Base-by-base conservation (phyloP, 441 rosid species). In the Syzygium syzygioides region DNA sequence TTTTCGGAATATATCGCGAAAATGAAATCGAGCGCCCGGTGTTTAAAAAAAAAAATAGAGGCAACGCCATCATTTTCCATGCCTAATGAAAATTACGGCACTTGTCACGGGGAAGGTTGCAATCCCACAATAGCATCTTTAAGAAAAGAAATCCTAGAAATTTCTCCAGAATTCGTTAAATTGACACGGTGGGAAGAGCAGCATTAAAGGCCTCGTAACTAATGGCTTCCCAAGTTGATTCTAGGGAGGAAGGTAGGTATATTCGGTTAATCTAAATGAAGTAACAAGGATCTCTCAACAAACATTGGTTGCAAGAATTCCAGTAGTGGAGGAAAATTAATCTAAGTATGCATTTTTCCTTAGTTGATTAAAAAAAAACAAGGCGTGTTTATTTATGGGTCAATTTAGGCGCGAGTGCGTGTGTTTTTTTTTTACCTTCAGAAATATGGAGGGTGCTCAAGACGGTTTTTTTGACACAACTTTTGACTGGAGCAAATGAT, bases 141-240 rank as follows among this genome's bases (percentile, higher is more conserved):
- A 45, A 45, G 11, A 57, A 25, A 57, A 10, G 2, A 57, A 57
- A 57, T 25, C n/a, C 26, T 11, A 10, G 10, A 57, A 12, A 6
- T 23, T 41, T 12, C 0, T 76, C 0, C 9, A 41, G 2, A 12
- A 23, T 41, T 41, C 37, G 13, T 76, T 5, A 26, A 23, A 41
- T 76, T 13, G 5, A 41, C 2, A 23, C 12, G 9, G 15, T 12
- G 3, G 0, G 0, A 12, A 76, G 26, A 2, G 5, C 18, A 4
- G 5, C 10, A 0, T 23, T 5, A 11, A 37, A 3, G 2, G 4
- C 0, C 0, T 34, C 48, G 5, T 1, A 68, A 37, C 13, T 6
- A 7, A 23, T 41, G 10, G 25, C 17, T 14, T 41, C 6, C 1
- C 52, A 23, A 12, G 5, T 23, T 23, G 45, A 37, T 71, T 12